Evolutionary conservation across 2,329 filamentous ascomycete genomes (phyloP), one percentile per base, ranked within the genome.

Genomic region (Rasamsonia emersonii): DNA sequence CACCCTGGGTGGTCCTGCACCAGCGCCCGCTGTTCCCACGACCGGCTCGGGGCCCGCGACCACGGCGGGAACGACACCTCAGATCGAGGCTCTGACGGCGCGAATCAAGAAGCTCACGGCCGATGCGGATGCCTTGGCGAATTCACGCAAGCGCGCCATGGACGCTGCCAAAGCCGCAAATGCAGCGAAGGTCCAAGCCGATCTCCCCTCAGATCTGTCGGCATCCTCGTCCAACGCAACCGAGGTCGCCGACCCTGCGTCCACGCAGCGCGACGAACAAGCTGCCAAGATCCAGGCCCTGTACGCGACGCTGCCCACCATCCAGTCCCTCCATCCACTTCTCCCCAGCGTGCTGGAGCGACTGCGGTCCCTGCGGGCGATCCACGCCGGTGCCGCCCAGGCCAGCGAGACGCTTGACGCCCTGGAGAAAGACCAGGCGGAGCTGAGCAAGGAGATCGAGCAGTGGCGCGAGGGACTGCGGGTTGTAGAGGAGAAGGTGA

Each of bases 251-350:
- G 50, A 50, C 27, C 39, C 40, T 10, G 65, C 67, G 11, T 64
- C 54, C 6, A 54, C 63, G 3, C 45, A 60, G 1, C 50, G 62
- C 4, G 60, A 62, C 6, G 86, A 93, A 46, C 82, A 93, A 47
- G 72, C 78, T 24, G 72, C 83, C 32, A 94, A 94, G 56, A 82
- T 98, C 54, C 91, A 93, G 43, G 84, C 88, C 2, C 73, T 98
- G 4, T 95, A 95, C 58, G 82, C 83, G 1, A 84, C 86, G 3
- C 66, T 98, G 10, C 81, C 86, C 1, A 91, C 85, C 0, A 91
- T 98, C 37, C 86, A 94, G 58, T 82, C 73, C 35, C 69, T 98
- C 5, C 73, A 85, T 4, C 91, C 91, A 1, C 70, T 94, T 11
- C 70, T 98, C 3, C 89, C 91, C 1, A 75, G 85, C 4, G 68